These are phyloP conservation scores for Camellia oleifera DNA, from an alignment of 179 eudicot species.

Conservation along the genomic window DNA sequence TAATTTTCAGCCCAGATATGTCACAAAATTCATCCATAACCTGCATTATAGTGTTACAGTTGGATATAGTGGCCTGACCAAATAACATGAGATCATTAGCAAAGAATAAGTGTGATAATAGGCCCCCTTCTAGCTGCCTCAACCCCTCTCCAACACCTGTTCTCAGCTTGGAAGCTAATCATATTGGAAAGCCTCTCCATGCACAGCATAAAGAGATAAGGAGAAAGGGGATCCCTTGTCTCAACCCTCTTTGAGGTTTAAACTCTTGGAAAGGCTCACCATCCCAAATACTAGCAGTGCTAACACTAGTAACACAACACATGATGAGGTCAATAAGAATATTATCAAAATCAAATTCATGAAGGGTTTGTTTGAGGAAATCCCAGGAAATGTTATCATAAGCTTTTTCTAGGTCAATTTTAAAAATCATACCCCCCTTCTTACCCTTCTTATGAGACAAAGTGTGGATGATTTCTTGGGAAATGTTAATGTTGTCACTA, in stretches of 20 bases:
- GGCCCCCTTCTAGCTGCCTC: background rate
- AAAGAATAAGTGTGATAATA: background rate
- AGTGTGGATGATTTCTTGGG: background rate
- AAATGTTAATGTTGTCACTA: background rate
- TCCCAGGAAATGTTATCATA: background rate
- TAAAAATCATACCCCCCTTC: too few species aligned
- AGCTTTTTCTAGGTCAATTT: background rate
- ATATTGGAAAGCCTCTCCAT: background rate
- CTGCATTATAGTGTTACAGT: background rate
- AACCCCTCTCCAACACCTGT: background rate
- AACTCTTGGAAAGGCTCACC: background rate
- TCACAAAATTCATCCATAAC: background rate
- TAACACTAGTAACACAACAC: background rate
- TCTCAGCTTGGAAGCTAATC: background rate
- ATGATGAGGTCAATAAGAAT: background rate
- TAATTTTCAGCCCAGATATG: background rate
- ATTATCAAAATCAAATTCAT: too few species aligned
- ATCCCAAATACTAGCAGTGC: background rate
- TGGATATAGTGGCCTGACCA: background rate
- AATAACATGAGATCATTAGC: conserved; percentile 8
- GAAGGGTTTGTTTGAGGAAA: background rate
- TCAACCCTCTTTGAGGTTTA: background rate
- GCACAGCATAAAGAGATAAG: conserved; percentile 12
- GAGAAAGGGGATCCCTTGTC: conserved; percentile 20
- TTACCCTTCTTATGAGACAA: too few species aligned